Evolutionary conservation across 2,329 filamentous ascomycete genomes (phyloP).

Genomic region (Stagonosporopsis rhizophila): DNA sequence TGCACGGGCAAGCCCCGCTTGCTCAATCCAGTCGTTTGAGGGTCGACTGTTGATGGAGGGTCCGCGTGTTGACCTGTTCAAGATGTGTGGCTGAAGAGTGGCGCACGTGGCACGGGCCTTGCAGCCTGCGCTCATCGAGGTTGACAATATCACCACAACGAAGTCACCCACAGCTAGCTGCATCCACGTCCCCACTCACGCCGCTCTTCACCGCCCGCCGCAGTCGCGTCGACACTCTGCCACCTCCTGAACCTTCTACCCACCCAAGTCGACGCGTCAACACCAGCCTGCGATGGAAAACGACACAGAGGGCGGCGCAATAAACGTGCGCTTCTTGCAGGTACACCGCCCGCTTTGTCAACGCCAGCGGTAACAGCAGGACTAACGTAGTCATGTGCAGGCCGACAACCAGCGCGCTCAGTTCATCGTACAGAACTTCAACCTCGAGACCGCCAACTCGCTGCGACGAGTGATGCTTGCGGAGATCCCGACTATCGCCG

Average conservation of each 20-base stretch:
- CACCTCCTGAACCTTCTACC: slow-evolving; percentile 13
- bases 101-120: slow-evolving; percentile 16
- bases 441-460: slow-evolving; percentile 91
- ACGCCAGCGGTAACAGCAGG: slow-evolving; percentile 5
- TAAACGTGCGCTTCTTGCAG: slow-evolving; percentile 50
- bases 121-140: slow-evolving; percentile 7
- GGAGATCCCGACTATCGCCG: slow-evolving; percentile 92
- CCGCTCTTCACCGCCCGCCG: slow-evolving; percentile 21
- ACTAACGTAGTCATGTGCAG: slow-evolving; percentile 56
- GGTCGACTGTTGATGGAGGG: background rate
- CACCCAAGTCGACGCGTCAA: slow-evolving; percentile 21
- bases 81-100: slow-evolving; percentile 17
- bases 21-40: background rate
- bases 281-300: slow-evolving; percentile 55
- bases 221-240: slow-evolving; percentile 28
- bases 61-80: background rate
- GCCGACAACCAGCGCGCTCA: slow-evolving; percentile 82
- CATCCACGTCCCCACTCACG: slow-evolving; percentile 27
- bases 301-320: slow-evolving; percentile 55
- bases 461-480: slow-evolving; percentile 89
- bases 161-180: slow-evolving; percentile 23
- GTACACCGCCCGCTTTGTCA: slow-evolving; percentile 38
- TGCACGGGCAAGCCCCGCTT: background rate
- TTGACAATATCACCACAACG: slow-evolving; percentile 28
- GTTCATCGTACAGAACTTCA: slow-evolving; percentile 88